Evolutionary conservation across 176 grass and related monocot genomes (phyloP), one percentile per base, ranked within the genome.

Genomic region (Musa schizocarpa): DNA sequence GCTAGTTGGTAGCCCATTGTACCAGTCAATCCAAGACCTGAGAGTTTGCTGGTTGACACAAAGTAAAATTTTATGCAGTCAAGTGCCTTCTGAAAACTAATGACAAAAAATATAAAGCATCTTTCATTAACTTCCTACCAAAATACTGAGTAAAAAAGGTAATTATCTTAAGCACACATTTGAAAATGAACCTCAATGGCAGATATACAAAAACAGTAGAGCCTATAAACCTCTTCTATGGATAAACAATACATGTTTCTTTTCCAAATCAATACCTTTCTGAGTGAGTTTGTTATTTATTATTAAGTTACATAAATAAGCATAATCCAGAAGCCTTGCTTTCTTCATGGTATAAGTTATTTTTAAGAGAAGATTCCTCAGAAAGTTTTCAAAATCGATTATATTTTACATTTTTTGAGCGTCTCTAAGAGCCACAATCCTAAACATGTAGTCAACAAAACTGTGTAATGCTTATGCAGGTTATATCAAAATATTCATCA

Each of bases 1-100:
- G 95, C 91, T 1, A 94, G 85, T 78, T 94, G 84, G 71, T 94
- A 99, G n/a, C 95, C 95, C 43, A 99, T 61, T 19, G 74, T 79
- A 71, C 95, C 95, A 13, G 50, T 91, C 50, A 99, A 51, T 71
- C 79, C 86, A 80, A 94, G 86, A 78, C 88, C 91, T 12, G 88
- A 89, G 53, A 99, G 74, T 64, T 87, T 21, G 78, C 94, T 98
- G 90, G 19, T 82, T 50, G 52, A 69, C 52, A 86, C 16, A 82
- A 74, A 19, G 70, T 74, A 72, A 43, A 43, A 43, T 43, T 43
- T 43, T 43, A 83, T 19, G 50, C 43, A 73, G 67, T 29, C 59
- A 52, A 68, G 48, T 75, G 34, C 59, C 72, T 82, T 70, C 26
- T 13, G 51, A 21, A 53, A 26, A n/a, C 29, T n/a, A 23, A 52